Evolutionary conservation across 164 flowering plant genomes (phyloP), one percentile per base, ranked within the genome.

Genomic region (Nymphaea colorata): DNA sequence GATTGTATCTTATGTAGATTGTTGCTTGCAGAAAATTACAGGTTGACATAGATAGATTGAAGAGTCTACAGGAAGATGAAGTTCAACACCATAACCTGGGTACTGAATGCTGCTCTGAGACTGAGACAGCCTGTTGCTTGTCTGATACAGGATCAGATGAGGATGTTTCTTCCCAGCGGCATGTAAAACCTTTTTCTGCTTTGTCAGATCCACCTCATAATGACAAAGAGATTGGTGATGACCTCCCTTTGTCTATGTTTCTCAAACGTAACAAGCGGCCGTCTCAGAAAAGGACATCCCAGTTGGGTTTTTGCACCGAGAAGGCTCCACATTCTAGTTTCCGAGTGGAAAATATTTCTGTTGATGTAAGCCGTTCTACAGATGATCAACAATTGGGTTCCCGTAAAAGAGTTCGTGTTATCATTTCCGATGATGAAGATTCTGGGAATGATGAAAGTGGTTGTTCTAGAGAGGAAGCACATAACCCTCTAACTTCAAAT

Each of bases 361-460:
- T 70, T 66, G 70, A 72, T 76, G 64, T 66, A 15, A 77, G 83
- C 44, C 79, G 70, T 66, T 80, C 79, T 76, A 72, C 65, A 36
- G 76, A 73, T 69, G 75, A 71, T 75, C 88, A 84, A 72, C 78
- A 77, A 69, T 76, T 78, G 72, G 68, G 72, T 72, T 79, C 87
- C 69, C 91, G 90, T 61, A 92, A 92, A 72, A 92, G 99, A 73
- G 65, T 69, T 59, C 94, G 93, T 25, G 69, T 90, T 63, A 78
- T 95, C 47, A 82, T 90, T 70, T 95, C 96, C 72, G 99, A 95
- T 80, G 96, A 91, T 82, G 98, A 93, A 67, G 83, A 65, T 69
- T 90, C 88, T 68, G 71, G 59, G 64, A 64, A 67, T 41, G 77
- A 77, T 72, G 82, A 76, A 71, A 64, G 47, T 11, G 73, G 68